Conservation (phyloP, 345 rosid genomes). For the Cardamine chenopodiifolia region DNA sequence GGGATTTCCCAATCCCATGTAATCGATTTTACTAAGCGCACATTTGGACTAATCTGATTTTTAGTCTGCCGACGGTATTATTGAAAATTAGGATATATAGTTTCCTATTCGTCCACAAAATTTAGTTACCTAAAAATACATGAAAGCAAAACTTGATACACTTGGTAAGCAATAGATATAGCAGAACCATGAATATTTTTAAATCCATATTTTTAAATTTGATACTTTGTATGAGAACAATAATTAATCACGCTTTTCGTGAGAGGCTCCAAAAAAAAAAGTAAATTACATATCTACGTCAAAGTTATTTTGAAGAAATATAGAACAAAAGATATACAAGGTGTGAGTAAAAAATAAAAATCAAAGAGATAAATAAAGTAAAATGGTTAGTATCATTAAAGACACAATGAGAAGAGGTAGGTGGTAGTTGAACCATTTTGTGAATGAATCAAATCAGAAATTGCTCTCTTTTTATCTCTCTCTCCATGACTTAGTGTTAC, state of each 20-base stretch:
- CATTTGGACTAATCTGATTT: neutral
- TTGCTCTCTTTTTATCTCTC: too few species aligned
- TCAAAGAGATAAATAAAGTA: slow-evolving; percentile 31
- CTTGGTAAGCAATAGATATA: neutral
- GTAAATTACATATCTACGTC: neutral
- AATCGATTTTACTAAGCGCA: neutral
- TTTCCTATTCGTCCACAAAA: neutral
- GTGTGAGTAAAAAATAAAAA: neutral
- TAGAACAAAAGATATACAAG: too few species aligned
- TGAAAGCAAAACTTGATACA: slow-evolving; percentile 12
- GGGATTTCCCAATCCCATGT: neutral
- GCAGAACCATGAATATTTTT: neutral
- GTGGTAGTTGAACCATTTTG: slow-evolving; percentile 77
- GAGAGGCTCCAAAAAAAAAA: neutral
- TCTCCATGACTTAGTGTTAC: too few species aligned
- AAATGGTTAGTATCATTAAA: slow-evolving; percentile 25
- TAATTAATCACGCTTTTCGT: neutral
- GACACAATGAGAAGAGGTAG: slow-evolving; percentile 40
- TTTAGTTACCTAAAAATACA: neutral
- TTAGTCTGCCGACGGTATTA: neutral
- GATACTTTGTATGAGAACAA: too few species aligned
- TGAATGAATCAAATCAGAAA: slow-evolving; percentile 20
- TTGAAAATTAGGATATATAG: neutral
- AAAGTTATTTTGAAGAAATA: too few species aligned
- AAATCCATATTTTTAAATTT: too few species aligned